Conservation (phyloP, 2,329 filamentous ascomycete genomes). For the Verticillium klebahnii region DNA sequence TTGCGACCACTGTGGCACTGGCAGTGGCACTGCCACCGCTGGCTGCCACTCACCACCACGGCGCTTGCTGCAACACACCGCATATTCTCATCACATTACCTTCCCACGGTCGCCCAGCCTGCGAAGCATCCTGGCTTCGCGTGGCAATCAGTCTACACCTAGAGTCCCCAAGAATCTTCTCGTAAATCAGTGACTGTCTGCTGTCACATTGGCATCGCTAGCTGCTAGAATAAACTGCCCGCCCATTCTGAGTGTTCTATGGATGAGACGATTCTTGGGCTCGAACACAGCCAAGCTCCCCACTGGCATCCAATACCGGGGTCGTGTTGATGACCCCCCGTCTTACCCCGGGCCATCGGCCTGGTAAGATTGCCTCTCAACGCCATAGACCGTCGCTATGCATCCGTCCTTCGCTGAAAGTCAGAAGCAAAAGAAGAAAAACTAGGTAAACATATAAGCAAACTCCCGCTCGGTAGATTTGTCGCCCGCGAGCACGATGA, state of each 20-base stretch:
- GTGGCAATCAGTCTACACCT: too few species aligned
- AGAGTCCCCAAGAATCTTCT: too few species aligned
- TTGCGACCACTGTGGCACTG: background rate
- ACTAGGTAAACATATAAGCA: background rate
- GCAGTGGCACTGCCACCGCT: background rate
- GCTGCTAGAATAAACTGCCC: background rate
- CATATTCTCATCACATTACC: background rate
- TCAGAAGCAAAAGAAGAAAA: background rate
- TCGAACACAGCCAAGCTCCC: background rate
- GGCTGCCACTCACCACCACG: background rate
- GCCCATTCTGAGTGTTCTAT: background rate
- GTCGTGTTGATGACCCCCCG: background rate
- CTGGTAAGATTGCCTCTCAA: conserved; percentile 12
- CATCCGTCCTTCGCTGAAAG: conserved; percentile 3
- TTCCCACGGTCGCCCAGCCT: background rate
- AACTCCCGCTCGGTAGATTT: background rate
- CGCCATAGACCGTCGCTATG: conserved; percentile 14
- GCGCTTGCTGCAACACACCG: background rate
- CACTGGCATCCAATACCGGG: background rate
- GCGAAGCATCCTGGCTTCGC: background rate
- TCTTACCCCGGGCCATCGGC: background rate
- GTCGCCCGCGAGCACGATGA: background rate
- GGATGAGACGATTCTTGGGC: background rate
- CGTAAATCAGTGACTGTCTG: too few species aligned
- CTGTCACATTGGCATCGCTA: background rate